These are phyloP conservation scores for Nakazawaea laoshanensis DNA, from an alignment of 805 yeast genomes.

Conservation along the genomic window DNA sequence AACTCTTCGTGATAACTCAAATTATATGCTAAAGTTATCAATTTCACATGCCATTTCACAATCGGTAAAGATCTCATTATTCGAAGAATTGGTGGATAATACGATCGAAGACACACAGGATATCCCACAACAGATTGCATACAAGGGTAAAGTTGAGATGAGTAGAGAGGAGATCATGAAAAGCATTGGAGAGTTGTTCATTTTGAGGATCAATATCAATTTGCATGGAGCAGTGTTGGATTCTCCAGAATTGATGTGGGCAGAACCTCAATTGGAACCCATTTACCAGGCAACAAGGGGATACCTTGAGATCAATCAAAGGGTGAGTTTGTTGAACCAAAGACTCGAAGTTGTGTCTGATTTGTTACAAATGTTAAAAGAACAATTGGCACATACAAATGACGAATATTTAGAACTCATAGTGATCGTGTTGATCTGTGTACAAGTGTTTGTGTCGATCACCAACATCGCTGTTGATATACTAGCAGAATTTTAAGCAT, in stretches of 20 bases:
- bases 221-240: slow-evolving; percentile 85
- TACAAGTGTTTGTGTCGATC: slow-evolving; percentile 83
- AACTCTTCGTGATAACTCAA: slow-evolving; percentile 80
- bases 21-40: slow-evolving; percentile 86
- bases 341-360: slow-evolving; percentile 91
- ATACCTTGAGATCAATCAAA: slow-evolving; percentile 87
- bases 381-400: slow-evolving; percentile 91
- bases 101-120: slow-evolving; percentile 97
- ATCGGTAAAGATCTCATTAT: slow-evolving; percentile 87
- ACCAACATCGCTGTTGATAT: slow-evolving; percentile 42
- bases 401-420: slow-evolving; percentile 63
- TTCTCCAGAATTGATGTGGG: slow-evolving; percentile 98
- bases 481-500: slow-evolving; percentile 13
- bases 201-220: slow-evolving; percentile 73
- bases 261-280: slow-evolving; percentile 96
- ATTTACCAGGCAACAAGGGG: slow-evolving; percentile 96
- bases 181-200: slow-evolving; percentile 92
- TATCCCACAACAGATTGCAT: slow-evolving; percentile 92
- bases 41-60: slow-evolving; percentile 96
- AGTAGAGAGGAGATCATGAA: slow-evolving; percentile 93
- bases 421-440: slow-evolving; percentile 84
- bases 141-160: slow-evolving; percentile 92
- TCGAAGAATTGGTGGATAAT: slow-evolving; percentile 93
- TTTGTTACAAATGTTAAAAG: slow-evolving; percentile 90
- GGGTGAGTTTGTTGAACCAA: slow-evolving; percentile 85